Conservation (phyloP, 2,329 filamentous ascomycete species). For the Colletotrichum spinosum region DNA sequence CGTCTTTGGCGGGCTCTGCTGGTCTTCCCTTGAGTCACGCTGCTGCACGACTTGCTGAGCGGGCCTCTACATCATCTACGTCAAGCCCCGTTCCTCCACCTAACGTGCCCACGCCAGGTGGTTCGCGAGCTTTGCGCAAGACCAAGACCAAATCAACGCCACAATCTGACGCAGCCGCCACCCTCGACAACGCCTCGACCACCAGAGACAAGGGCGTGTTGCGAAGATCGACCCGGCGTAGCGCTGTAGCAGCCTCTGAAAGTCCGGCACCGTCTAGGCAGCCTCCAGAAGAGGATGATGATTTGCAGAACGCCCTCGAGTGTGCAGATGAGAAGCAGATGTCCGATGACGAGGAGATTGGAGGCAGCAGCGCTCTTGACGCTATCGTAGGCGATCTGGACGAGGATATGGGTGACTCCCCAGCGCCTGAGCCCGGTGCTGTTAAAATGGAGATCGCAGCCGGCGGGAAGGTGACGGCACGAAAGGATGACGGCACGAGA, state of each 20-base stretch:
- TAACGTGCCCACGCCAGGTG: slow-evolving; percentile 52
- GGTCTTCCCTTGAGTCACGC: slow-evolving; percentile 66
- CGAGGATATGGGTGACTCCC: slow-evolving; percentile 80
- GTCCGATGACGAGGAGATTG: slow-evolving; percentile 76
- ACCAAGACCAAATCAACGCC: slow-evolving; percentile 60
- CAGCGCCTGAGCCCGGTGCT: slow-evolving; percentile 83
- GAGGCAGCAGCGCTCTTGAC: slow-evolving; percentile 77
- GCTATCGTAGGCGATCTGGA: slow-evolving; percentile 92
- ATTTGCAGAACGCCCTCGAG: slow-evolving; percentile 79
- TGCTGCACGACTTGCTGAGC: slow-evolving; percentile 60
- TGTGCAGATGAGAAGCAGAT: slow-evolving; percentile 93
- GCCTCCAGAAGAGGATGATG: slow-evolving; percentile 69
- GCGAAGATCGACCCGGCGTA: slow-evolving; percentile 73
- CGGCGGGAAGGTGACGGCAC: slow-evolving; percentile 88
- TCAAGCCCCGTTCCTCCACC: slow-evolving; percentile 50
- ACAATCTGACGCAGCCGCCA: slow-evolving; percentile 54
- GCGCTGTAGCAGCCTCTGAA: slow-evolving; percentile 61
- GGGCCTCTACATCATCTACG: slow-evolving; percentile 52
- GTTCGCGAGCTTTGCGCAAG: slow-evolving; percentile 58
- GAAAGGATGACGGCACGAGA: slow-evolving; percentile 90
- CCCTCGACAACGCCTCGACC: slow-evolving; percentile 58
- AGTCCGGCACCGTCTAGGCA: slow-evolving; percentile 62
- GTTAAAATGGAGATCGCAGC: slow-evolving; percentile 92
- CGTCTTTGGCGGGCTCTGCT: slow-evolving; percentile 80
- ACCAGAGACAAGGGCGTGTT: slow-evolving; percentile 68